These are phyloP conservation scores for Fusarium hostae DNA, from an alignment of 2,329 filamentous ascomycete species.

Conservation along the genomic window DNA sequence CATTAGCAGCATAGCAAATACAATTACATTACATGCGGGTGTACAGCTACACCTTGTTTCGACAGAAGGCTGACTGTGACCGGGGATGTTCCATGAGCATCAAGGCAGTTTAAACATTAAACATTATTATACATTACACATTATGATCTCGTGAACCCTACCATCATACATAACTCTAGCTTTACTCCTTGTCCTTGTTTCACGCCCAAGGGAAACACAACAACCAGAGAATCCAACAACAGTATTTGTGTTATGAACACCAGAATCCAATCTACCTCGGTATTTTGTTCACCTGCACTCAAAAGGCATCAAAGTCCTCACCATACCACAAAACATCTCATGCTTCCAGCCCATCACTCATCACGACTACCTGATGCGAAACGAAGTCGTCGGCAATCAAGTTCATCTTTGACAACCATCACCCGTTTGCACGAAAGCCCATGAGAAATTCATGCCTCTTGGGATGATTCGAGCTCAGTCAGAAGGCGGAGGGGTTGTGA, in stretches of 20 bases:
- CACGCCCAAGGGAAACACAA: not conserved
- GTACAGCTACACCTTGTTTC: too few species aligned
- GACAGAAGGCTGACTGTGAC: too few species aligned
- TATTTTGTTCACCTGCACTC: not conserved
- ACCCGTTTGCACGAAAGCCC: not conserved
- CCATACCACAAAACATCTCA: accelerated
- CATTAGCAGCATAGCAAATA: too few species aligned
- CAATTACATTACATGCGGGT: too few species aligned
- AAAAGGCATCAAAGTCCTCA: accelerated
- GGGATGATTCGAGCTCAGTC: not conserved
- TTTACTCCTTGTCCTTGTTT: too few species aligned
- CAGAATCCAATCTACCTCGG: not conserved
- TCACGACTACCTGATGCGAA: not conserved
- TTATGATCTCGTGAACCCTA: too few species aligned
- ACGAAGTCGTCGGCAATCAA: not conserved
- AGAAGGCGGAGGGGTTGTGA: not conserved
- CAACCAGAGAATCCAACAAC: not conserved
- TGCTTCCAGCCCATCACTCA: not conserved
- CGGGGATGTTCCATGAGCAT: too few species aligned
- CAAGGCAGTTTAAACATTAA: too few species aligned
- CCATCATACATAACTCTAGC: too few species aligned
- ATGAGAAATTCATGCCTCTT: not conserved
- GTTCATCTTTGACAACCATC: not conserved
- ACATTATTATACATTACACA: not conserved
- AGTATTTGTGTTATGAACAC: too few species aligned